Evolutionary conservation across 2,329 filamentous ascomycete species (phyloP).

Genomic region (Penicillium sp.): DNA sequence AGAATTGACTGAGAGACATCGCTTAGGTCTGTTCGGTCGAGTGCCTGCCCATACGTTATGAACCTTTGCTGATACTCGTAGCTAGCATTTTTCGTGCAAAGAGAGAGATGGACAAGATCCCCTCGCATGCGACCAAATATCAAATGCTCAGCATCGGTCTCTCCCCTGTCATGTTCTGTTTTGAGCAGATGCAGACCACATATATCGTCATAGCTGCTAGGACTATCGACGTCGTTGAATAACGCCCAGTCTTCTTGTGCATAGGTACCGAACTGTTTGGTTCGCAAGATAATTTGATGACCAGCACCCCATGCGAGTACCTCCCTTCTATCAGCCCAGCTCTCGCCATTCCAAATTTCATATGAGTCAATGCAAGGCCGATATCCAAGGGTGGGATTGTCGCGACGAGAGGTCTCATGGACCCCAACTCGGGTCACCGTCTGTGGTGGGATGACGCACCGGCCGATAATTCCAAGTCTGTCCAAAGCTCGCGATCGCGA

Average conservation of each 20-base stretch:
- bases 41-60: slow-evolving; percentile 43
- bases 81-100: slow-evolving; percentile 29
- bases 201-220: slow-evolving; percentile 59
- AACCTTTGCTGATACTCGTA: slow-evolving; percentile 41
- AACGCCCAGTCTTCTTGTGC: slow-evolving; percentile 47
- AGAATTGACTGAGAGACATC: slow-evolving; percentile 49
- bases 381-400: slow-evolving; percentile 56
- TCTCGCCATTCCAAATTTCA: slow-evolving; percentile 49
- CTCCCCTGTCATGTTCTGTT: slow-evolving; percentile 37
- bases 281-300: slow-evolving; percentile 53
- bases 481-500: slow-evolving; percentile 58
- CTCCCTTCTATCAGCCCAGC: slow-evolving; percentile 53
- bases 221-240: slow-evolving; percentile 51
- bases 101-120: slow-evolving; percentile 45
- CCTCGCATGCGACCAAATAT: slow-evolving; percentile 58
- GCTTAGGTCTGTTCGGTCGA: slow-evolving; percentile 51
- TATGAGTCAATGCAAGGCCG: slow-evolving; percentile 59
- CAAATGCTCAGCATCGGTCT: slow-evolving; percentile 44
- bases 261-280: slow-evolving; percentile 44
- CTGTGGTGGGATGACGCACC: slow-evolving; percentile 49
- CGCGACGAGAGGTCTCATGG: slow-evolving; percentile 39
- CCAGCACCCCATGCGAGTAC: slow-evolving; percentile 61
- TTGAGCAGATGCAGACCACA: slow-evolving; percentile 55
- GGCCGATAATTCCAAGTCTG: slow-evolving; percentile 54
- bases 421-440: slow-evolving; percentile 42